Conservation (phyloP, 345 rosid genomes). For the Syzygium grande region DNA sequence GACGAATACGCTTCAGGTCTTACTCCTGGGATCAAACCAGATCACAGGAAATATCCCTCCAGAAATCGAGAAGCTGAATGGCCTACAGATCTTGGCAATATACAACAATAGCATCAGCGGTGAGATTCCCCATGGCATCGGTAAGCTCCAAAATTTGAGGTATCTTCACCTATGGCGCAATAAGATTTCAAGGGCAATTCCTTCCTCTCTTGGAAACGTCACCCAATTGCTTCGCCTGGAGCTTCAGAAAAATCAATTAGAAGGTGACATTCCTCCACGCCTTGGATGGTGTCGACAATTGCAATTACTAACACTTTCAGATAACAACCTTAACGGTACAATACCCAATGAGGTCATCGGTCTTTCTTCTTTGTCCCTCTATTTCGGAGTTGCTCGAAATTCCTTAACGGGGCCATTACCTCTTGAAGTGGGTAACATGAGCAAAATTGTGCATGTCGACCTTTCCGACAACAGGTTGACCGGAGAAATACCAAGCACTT, state of each 20-base stretch:
- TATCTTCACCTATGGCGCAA: not conserved
- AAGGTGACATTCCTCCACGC: not conserved
- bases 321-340: not conserved
- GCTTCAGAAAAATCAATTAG: fast-evolving
- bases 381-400: not conserved
- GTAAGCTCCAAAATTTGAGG: not conserved
- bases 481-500: not conserved
- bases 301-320: fast-evolving
- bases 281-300: not conserved
- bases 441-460: not conserved
- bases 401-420: not conserved
- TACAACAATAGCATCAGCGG: not conserved
- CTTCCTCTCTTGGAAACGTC: not conserved
- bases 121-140: not conserved
- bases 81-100: not conserved
- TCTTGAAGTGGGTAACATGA: not conserved
- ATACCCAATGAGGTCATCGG: not conserved
- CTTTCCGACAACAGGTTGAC: not conserved
- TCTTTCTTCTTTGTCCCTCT: not conserved
- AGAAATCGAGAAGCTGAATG: not conserved
- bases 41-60: not conserved
- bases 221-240: fast-evolving
- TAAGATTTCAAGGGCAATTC: not conserved
- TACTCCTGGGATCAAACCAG: not conserved
- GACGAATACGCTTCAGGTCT: too few species aligned